Conservation (phyloP, 768 basidiomycete species). For the Boletales sp. region DNA sequence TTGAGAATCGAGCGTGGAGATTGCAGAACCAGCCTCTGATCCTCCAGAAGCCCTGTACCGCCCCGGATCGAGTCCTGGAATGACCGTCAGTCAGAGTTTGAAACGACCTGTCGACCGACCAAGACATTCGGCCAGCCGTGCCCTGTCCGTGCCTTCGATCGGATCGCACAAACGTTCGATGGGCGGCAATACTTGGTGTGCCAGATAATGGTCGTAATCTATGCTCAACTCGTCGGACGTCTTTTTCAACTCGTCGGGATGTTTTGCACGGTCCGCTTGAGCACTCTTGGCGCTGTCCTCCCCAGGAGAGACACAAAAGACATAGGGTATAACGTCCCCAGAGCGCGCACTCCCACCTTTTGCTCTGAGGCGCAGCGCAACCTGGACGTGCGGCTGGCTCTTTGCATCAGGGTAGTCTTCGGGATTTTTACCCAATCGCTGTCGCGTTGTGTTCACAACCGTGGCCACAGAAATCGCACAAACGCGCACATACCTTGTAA, state of each 20-base stretch:
- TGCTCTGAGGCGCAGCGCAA: constrained; percentile 85
- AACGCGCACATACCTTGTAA: constrained; percentile 66
- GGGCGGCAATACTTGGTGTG: constrained; percentile 89
- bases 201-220: constrained; percentile 89
- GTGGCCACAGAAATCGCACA: neutral
- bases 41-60: constrained; percentile 46
- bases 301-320: constrained; percentile 82
- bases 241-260: constrained; percentile 87
- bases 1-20: constrained; percentile 84
- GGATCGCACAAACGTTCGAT: constrained; percentile 94
- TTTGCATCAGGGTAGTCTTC: constrained; percentile 97
- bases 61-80: constrained; percentile 55
- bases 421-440: constrained; percentile 95
- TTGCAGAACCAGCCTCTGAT: constrained; percentile 53
- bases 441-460: neutral
- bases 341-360: constrained; percentile 75
- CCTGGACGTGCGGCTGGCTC: constrained; percentile 94
- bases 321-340: constrained; percentile 94
- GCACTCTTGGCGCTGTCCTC: constrained; percentile 66
- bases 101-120: constrained; percentile 45
- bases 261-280: constrained; percentile 87
- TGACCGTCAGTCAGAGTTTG: neutral
- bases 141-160: constrained; percentile 91
- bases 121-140: constrained; percentile 91
- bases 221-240: constrained; percentile 62